Evolutionary conservation across 164 flowering plant genomes (phyloP), one percentile per base, ranked within the genome.

Genomic region (Saururus chinensis): DNA sequence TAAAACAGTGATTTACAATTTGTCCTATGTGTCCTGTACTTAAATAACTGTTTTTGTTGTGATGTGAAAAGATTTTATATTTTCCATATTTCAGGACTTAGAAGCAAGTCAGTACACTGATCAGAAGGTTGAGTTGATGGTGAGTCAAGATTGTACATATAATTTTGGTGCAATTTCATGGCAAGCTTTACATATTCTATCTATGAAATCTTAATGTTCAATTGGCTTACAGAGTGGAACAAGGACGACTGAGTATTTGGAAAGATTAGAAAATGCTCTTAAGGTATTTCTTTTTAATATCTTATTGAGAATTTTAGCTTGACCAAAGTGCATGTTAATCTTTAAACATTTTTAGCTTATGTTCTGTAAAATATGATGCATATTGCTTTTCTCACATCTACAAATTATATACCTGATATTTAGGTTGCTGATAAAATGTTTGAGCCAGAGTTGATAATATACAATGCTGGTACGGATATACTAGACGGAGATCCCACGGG

Each of bases 401-500:
- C 37, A 56, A 56, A 56, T 56, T 21, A n/a, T n/a, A n/a, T n/a
- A 56, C 13, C 24, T 57, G 25, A 35, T 56, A 57, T 52, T 49
- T 68, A 93, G 98, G 86, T 80, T 69, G 92, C 90, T 63, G 80
- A 71, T 40, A 58, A 48, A 9, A 66, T 13, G 60, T 90, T 84
- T 77, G 69, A 82, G 70, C 97, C 96, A 57, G 92, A 90, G 70
- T 70, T 93, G 82, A 68, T 89, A 62, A 70, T 89, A 52, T 93
- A 85, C 73, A 93, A 93, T 77, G 98, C 97, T 69, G 96, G 97
- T 56, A 93, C 97, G 59, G 97, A 93, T 76, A 84, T 88, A 64
- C 75, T 89, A 30, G 91, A 89, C 69, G 98, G 98, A 62, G 97
- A 93, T 79, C 95, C 88, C 48, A 58, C 88, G 69, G 98, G 98